phyloP scores from a whole-genome alignment of 2,329 filamentous ascomycete genomes.

The Fusarium sororula region DNA sequence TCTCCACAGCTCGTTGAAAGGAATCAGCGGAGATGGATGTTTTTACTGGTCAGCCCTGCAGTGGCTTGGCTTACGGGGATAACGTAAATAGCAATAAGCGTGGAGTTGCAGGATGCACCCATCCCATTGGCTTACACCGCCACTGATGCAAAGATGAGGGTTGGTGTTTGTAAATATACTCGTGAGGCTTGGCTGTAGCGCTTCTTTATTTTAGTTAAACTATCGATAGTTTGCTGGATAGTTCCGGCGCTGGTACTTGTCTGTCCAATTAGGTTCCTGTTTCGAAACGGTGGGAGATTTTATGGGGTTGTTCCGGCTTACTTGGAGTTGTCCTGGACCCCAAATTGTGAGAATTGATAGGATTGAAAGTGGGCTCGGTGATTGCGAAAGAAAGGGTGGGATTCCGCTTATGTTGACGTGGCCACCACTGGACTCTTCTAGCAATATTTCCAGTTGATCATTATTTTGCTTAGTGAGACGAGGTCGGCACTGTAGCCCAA shows the following conservation, averaged over 20 bases:
- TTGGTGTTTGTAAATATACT: neutral
- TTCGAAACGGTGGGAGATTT: neutral
- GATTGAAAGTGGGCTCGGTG: neutral
- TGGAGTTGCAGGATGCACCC: neutral
- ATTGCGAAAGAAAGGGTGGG: neutral
- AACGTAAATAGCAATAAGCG: conserved; percentile 1
- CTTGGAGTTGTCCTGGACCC: neutral
- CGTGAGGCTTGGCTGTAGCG: neutral
- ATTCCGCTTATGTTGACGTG: conserved; percentile 11
- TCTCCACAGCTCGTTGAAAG: neutral
- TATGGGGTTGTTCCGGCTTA: neutral
- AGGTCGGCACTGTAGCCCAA: neutral
- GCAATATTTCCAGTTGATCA: neutral
- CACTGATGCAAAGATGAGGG: conserved; percentile 1
- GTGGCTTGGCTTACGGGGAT: conserved; percentile 2
- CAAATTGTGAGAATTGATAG: neutral
- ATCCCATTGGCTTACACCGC: neutral
- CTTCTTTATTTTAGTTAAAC: conserved; percentile 4
- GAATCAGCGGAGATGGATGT: neutral
- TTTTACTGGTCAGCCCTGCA: neutral
- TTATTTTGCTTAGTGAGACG: conserved; percentile 15
- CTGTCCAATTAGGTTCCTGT: neutral
- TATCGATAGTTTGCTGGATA: neutral
- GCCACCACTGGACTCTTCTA: neutral
- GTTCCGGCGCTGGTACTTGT: neutral